Evolutionary conservation across 1,284 basidiomycete genomes (phyloP).

Genomic region (Stereum hirsutum): DNA sequence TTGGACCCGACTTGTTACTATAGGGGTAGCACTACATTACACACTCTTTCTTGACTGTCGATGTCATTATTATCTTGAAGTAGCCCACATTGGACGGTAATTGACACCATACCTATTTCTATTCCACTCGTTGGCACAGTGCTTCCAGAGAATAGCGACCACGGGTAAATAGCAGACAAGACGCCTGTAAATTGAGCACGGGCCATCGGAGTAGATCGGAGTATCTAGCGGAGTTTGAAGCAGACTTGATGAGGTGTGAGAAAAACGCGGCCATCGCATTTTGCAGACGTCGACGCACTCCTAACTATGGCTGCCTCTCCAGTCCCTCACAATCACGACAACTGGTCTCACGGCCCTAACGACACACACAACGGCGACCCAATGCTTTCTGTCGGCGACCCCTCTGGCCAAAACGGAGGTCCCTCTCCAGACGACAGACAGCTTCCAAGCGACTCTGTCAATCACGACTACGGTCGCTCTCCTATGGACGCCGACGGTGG

Average conservation of each 20-base stretch:
- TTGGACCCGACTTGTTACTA: neutral
- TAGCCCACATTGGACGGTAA: neutral
- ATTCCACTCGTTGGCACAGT: neutral
- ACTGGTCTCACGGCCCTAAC: conserved; percentile 39
- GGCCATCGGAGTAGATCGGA: conserved; percentile 13
- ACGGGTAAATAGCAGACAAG: neutral
- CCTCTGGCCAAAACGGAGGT: conserved; percentile 34
- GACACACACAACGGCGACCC: conserved; percentile 38
- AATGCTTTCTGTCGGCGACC: conserved; percentile 37
- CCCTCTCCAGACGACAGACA: conserved; percentile 25
- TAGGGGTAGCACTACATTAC: neutral
- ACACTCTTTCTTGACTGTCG: neutral
- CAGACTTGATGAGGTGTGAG: neutral
- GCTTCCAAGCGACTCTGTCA: conserved; percentile 22
- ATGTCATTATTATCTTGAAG: neutral
- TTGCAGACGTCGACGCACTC: conserved; percentile 5
- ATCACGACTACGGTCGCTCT: conserved; percentile 24
- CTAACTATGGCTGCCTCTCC: conserved; percentile 41
- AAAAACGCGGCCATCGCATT: neutral
- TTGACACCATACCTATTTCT: no score
- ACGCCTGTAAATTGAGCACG: conserved; percentile 7
- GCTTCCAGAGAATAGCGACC: neutral
- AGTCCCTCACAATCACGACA: conserved; percentile 29
- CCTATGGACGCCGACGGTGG: conserved; percentile 12
- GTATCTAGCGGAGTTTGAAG: conserved; percentile 9